These are phyloP conservation scores for Mycena olivaceomarginata DNA, from an alignment of 768 basidiomycete genomes.

Conservation along the genomic window DNA sequence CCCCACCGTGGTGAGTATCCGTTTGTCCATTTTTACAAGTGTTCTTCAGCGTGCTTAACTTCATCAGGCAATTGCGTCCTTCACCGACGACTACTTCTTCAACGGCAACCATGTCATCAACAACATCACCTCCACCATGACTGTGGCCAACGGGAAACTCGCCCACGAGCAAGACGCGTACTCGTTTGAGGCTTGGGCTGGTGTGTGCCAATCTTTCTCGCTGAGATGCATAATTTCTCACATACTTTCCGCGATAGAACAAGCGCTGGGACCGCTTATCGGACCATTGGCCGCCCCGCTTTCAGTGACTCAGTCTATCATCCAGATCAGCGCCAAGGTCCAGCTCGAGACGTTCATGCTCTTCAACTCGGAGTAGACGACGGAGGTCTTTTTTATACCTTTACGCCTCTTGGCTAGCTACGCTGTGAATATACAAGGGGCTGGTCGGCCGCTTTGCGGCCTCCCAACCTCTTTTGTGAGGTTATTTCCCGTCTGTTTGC, in stretches of 20 bases:
- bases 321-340: slow-evolving; percentile 18
- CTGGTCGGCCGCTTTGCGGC: too few species aligned
- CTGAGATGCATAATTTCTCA: neutral
- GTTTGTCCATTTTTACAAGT: neutral
- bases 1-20: slow-evolving; percentile 1
- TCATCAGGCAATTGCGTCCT: slow-evolving; percentile 24
- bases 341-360: slow-evolving; percentile 27
- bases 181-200: slow-evolving; percentile 31
- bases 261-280: slow-evolving; percentile 23
- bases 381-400: too few species aligned
- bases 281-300: slow-evolving; percentile 20
- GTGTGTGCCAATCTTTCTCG: neutral
- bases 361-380: slow-evolving; percentile 18
- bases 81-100: slow-evolving; percentile 31
- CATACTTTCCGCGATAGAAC: neutral
- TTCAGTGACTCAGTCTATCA: slow-evolving; percentile 2
- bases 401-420: too few species aligned
- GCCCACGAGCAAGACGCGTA: slow-evolving; percentile 18
- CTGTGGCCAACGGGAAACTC: slow-evolving; percentile 6
- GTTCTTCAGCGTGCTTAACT: neutral
- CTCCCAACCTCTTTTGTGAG: too few species aligned
- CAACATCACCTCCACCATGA: slow-evolving; percentile 33
- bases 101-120: slow-evolving; percentile 32
- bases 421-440: too few species aligned
- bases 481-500: too few species aligned